Evolutionary conservation across 2,329 filamentous ascomycete genomes (phyloP).

Genomic region (Fusarium camptoceras): DNA sequence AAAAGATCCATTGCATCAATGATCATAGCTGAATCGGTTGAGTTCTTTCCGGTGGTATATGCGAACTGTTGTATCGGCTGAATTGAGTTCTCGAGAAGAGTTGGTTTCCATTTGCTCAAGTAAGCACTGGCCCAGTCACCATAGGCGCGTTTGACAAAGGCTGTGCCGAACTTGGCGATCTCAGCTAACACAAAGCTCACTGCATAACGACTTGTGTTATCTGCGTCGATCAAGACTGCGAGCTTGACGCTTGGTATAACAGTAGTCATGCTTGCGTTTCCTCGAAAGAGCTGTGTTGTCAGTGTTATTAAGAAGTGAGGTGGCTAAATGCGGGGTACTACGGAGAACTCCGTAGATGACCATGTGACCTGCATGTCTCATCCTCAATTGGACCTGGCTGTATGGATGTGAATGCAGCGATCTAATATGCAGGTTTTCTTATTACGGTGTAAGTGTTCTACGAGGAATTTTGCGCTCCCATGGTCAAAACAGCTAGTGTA

Average conservation of each 20-base stretch:
- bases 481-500: too few species aligned
- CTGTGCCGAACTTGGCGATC: slow-evolving; percentile 50
- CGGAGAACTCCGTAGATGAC: too few species aligned
- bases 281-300: neutral
- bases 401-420: too few species aligned
- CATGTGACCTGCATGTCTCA: neutral
- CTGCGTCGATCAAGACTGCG: neutral
- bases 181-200: slow-evolving; percentile 45
- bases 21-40: slow-evolving; percentile 52
- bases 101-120: slow-evolving; percentile 48
- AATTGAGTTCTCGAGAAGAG: slow-evolving; percentile 49
- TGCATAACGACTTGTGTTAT: neutral
- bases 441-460: too few species aligned
- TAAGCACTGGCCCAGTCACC: slow-evolving; percentile 50
- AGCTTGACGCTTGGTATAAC: neutral
- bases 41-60: slow-evolving; percentile 52
- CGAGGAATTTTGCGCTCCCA: too few species aligned
- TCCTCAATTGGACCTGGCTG: too few species aligned
- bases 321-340: neutral
- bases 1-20: slow-evolving; percentile 55
- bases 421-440: too few species aligned
- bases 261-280: neutral
- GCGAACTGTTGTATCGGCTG: slow-evolving; percentile 54
- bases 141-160: slow-evolving; percentile 49
- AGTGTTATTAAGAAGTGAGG: neutral